These are phyloP conservation scores for Nannizziopsis barbatae DNA, from an alignment of 2,329 filamentous ascomycete species.

Conservation along the genomic window DNA sequence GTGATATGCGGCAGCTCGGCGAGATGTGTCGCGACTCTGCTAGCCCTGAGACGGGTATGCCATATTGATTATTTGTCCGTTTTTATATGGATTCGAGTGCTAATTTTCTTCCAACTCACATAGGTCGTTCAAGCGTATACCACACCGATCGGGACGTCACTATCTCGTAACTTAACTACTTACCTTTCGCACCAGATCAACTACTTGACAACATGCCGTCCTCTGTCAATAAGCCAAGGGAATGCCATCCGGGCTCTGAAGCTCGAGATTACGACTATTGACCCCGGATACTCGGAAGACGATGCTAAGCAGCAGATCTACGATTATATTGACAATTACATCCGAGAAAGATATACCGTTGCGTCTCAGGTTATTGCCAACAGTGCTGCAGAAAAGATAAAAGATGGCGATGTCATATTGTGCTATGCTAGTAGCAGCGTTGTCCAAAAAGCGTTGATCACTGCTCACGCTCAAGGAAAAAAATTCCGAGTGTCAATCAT, in stretches of 20 bases:
- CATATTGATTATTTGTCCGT: background rate
- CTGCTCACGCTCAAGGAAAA: slow-evolving; percentile 58
- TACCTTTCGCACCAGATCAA: slow-evolving; percentile 94
- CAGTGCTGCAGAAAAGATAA: slow-evolving; percentile 63
- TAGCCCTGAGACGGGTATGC: slow-evolving; percentile 73
- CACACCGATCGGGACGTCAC: slow-evolving; percentile 70
- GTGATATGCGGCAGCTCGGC: slow-evolving; percentile 80
- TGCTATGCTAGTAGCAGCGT: slow-evolving; percentile 80
- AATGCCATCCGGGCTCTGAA: slow-evolving; percentile 95
- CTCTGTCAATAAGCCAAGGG: slow-evolving; percentile 91
- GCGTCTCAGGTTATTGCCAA: slow-evolving; percentile 77
- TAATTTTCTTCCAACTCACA: background rate
- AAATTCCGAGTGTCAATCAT: slow-evolving; percentile 75
- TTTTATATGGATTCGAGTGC: background rate
- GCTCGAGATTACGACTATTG: slow-evolving; percentile 78
- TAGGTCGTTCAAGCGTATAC: slow-evolving; percentile 88
- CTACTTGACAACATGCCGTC: slow-evolving; percentile 84
- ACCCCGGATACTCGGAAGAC: slow-evolving; percentile 70
- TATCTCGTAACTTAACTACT: slow-evolving; percentile 81
- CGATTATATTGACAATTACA: slow-evolving; percentile 75
- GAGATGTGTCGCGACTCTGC: slow-evolving; percentile 71
- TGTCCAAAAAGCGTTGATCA: slow-evolving; percentile 68
- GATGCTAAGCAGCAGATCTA: slow-evolving; percentile 70
- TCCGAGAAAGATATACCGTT: slow-evolving; percentile 77
- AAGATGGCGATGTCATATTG: slow-evolving; percentile 68